These are phyloP conservation scores for Rhynchosporium graminicola DNA, from an alignment of 2,329 filamentous ascomycete genomes.

Conservation along the genomic window DNA sequence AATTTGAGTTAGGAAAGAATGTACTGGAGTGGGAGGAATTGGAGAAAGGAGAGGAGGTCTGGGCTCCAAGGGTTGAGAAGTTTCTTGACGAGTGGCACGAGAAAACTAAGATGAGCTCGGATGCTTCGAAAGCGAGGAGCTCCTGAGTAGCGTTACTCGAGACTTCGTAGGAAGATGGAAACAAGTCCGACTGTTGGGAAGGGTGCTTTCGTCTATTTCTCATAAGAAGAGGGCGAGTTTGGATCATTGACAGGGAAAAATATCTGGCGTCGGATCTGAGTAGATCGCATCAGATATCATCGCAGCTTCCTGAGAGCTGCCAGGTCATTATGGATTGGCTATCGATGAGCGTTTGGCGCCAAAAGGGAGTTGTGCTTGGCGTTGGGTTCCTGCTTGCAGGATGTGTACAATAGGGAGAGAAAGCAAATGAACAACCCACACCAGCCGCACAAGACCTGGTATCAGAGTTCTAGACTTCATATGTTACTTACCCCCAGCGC, in stretches of 20 bases:
- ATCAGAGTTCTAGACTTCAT: too few relatives aligned
- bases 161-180: not conserved
- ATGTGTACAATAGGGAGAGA: not conserved
- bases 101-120: constrained; percentile 14
- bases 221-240: not conserved
- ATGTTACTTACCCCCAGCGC: too few relatives aligned
- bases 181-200: not conserved
- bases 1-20: constrained; percentile 74
- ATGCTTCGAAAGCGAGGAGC: not conserved
- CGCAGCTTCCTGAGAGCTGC: not conserved
- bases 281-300: not conserved
- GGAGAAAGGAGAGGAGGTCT: constrained; percentile 73
- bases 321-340: not conserved
- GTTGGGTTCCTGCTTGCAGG: not conserved
- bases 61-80: constrained; percentile 71
- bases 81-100: constrained; percentile 48
- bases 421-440: constrained; percentile 1
- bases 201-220: not conserved
- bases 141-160: not conserved
- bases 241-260: not conserved
- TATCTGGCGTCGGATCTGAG: not conserved
- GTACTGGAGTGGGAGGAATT: constrained; percentile 80
- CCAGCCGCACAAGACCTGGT: too few relatives aligned
- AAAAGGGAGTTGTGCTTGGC: not conserved
- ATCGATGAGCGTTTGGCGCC: not conserved